A percentile compares a stretch with the other conserved stretches of the same genome.
phyloP scores from a whole-genome alignment of 129 eudicot species.

The Pittosporum tobira region DNA sequence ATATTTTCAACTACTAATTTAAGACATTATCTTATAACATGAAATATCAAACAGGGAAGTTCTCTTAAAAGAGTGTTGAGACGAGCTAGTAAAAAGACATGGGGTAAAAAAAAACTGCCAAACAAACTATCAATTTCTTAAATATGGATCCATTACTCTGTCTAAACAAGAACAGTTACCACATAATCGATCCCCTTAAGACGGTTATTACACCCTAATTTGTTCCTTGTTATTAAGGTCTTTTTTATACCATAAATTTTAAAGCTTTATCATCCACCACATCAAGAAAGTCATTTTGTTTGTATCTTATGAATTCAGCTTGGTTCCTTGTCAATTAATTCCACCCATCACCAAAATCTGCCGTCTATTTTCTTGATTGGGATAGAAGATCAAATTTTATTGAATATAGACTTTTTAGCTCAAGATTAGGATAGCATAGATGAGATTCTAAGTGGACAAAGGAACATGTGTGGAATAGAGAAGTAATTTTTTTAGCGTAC shows the following conservation, averaged over 20 bases:
- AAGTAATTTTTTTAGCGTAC: neutral
- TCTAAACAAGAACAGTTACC: neutral
- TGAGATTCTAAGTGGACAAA: neutral
- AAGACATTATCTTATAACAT: neutral
- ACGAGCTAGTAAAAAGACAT: neutral
- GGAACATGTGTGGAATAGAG: neutral
- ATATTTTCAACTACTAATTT: neutral
- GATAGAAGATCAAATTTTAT: neutral
- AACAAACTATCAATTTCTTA: neutral
- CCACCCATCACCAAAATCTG: constrained; percentile 1
- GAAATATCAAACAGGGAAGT: too few species aligned
- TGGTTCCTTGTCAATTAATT: constrained; percentile 7
- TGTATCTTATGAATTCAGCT: neutral
- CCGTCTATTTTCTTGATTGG: neutral
- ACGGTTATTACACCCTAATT: too few species aligned
- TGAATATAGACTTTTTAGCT: neutral
- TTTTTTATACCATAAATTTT: too few species aligned
- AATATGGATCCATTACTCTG: neutral
- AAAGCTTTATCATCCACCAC: neutral
- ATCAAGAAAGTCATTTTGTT: neutral
- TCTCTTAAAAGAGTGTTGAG: too few species aligned
- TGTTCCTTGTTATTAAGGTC: too few species aligned
- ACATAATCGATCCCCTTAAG: neutral
- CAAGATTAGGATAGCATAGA: neutral
- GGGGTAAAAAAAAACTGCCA: neutral